Percentiles rank a stretch among this genome's conserved stretches.
Evolutionary conservation across 495 filamentous ascomycete species (phyloP).

Genomic region (Neurospora sp.): DNA sequence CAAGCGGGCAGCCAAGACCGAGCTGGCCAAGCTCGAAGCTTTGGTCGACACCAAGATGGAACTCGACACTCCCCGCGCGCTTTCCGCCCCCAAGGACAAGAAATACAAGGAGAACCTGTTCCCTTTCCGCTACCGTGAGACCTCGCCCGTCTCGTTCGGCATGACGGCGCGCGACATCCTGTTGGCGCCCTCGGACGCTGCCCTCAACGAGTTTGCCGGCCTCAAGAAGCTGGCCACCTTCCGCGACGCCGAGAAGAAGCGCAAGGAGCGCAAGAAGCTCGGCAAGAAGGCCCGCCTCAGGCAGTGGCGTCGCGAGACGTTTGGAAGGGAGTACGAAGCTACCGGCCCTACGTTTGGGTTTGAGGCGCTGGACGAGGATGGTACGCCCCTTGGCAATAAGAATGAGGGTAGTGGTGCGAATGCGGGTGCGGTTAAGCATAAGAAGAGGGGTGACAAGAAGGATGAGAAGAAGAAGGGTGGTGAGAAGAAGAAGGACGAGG

Average conservation of each 20-base stretch:
- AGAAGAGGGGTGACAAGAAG: constrained; percentile 4
- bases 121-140: constrained; percentile 85
- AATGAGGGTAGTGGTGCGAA: constrained; percentile 11
- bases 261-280: constrained; percentile 71
- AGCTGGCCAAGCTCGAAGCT: constrained; percentile 73
- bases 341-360: constrained; percentile 40
- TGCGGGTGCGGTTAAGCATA: constrained; percentile 2
- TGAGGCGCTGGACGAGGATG: constrained; percentile 16
- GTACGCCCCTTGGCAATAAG: background rate
- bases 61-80: constrained; percentile 51
- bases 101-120: constrained; percentile 6
- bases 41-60: constrained; percentile 78
- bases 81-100: constrained; percentile 24
- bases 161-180: constrained; percentile 84
- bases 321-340: constrained; percentile 54
- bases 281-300: constrained; percentile 84
- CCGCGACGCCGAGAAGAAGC: constrained; percentile 79
- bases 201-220: constrained; percentile 83
- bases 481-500: constrained; percentile 14
- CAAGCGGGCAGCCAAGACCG: constrained; percentile 64
- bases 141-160: constrained; percentile 81
- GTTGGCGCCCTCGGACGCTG: constrained; percentile 69
- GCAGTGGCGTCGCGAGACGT: constrained; percentile 88
- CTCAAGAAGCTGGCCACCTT: constrained; percentile 91
- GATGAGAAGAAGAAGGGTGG: background rate